Conservation (phyloP, 768 basidiomycete genomes). For the Panellus pusillus region DNA sequence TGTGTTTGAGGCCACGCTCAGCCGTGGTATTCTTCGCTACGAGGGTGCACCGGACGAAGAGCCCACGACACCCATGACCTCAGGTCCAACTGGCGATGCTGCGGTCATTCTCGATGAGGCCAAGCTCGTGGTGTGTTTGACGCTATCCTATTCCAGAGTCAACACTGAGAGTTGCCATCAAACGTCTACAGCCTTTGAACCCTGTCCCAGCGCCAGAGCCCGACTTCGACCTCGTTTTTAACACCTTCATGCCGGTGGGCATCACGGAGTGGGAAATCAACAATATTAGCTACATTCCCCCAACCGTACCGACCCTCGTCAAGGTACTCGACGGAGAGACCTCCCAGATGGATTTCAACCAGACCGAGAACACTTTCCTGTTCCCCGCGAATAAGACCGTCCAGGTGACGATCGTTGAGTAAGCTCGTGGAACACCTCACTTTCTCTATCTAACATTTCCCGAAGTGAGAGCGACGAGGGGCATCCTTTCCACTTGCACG, state of each 20-base stretch:
- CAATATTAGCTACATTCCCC: slow-evolving; percentile 23
- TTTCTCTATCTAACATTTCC: too few relatives aligned
- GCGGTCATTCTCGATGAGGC: slow-evolving; percentile 5
- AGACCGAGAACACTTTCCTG: slow-evolving; percentile 39
- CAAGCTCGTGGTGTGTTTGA: too few relatives aligned
- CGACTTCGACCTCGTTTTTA: slow-evolving; percentile 22
- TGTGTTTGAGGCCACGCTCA: too few relatives aligned
- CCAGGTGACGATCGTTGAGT: too few relatives aligned
- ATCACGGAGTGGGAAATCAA: slow-evolving; percentile 34
- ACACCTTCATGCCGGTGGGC: slow-evolving; percentile 28
- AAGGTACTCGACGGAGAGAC: slow-evolving; percentile 36
- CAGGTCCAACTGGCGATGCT: slow-evolving; percentile 17
- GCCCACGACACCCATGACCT: slow-evolving; percentile 32
- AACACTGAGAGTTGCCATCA: too few relatives aligned
- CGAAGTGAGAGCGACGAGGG: too few relatives aligned
- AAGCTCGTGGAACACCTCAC: too few relatives aligned
- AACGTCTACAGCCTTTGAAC: too few relatives aligned
- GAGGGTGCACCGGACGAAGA: slow-evolving; percentile 33
- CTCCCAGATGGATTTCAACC: slow-evolving; percentile 29
- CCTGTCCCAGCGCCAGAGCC: slow-evolving; percentile 20
- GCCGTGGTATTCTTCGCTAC: slow-evolving; percentile 39
- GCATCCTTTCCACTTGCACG: slow-evolving; percentile 32
- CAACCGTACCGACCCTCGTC: slow-evolving; percentile 24
- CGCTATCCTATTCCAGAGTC: too few relatives aligned
- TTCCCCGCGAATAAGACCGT: slow-evolving; percentile 39